Evolutionary conservation across 1,139 yeast species (phyloP), one percentile per base, ranked within the genome.

Genomic region (Yamadazyma friedrichii): DNA sequence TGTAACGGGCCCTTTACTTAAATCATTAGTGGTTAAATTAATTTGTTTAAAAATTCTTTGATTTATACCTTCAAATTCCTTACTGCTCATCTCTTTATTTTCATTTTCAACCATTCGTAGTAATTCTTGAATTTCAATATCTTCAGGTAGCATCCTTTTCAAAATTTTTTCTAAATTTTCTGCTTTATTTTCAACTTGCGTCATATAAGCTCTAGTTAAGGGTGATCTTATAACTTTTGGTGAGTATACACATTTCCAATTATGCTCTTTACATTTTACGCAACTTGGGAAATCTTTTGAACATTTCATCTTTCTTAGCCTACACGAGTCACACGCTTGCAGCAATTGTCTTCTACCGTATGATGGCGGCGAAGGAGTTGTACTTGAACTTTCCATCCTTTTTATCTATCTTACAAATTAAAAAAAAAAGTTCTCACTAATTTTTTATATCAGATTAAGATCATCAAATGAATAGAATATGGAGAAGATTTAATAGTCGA

Each of bases 311-410:
- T 59, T 59, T 33, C 59, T 53, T 25, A 56, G 42, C 31, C 65
- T 50, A 44, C 65, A 60, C 33, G 59, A 55, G 41, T 60, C 65
- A 42, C 65, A 60, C 9, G 65, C 65, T 40, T 57, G 61, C 33
- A 13, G 40, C 10, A 36, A 16, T 15, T 35, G 34, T 12, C 16
- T 20, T 20, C 11, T 31, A 4, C 12, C 26, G 6, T 9, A 11
- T 6, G 38, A 20, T 5, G 26, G 25, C 2, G 42, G 42, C n/a
- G 36, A 33, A 15, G 36, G 36, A 12, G 35, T 22, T 16, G 29
- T 22, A 20, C 41, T 34, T 9, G 41, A 30, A 30, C 28, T 13
- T 22, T 33, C 29, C 28, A 33, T 33, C 15, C 6, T 27, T 27
- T n/a, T 33, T 26, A 24, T 33, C 33, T 36, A 28, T 31, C 4